These are phyloP conservation scores for Tylopilus rubrobrunneus DNA, from an alignment of 768 basidiomycete species.

Conservation along the genomic window DNA sequence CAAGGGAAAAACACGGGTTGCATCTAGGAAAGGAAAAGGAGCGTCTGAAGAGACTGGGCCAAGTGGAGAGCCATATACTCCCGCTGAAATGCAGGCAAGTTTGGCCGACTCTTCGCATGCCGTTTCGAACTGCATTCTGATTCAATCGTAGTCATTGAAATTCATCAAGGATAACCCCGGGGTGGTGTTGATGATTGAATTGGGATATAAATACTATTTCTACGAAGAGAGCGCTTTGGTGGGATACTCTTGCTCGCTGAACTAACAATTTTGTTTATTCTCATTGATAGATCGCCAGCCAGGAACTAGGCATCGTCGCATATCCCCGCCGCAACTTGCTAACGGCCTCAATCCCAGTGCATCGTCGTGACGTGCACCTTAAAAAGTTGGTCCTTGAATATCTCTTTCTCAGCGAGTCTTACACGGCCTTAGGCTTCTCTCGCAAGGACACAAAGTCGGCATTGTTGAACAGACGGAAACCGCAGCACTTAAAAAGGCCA, in stretches of 20 bases:
- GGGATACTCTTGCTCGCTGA: conserved; percentile 1
- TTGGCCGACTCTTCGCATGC: not conserved
- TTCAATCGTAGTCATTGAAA: conserved; percentile 31
- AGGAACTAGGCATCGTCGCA: conserved; percentile 75
- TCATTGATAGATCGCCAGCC: conserved; percentile 56
- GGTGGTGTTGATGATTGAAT: conserved; percentile 72
- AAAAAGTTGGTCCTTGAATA: conserved; percentile 53
- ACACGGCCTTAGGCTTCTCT: conserved; percentile 51
- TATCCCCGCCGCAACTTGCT: conserved; percentile 70
- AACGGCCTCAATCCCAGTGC: conserved; percentile 70
- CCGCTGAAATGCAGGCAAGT: conserved; percentile 66
- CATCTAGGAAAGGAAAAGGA: conserved; percentile 31
- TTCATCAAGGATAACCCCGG: conserved; percentile 65
- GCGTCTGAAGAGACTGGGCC: conserved; percentile 51
- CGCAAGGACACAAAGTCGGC: conserved; percentile 79
- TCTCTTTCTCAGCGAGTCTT: not conserved
- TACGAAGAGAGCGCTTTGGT: conserved; percentile 84
- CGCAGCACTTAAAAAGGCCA: conserved; percentile 83
- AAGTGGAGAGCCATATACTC: conserved; percentile 68
- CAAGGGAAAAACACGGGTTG: conserved; percentile 34
- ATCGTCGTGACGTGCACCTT: conserved; percentile 64
- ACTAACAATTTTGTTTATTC: conserved; percentile 5
- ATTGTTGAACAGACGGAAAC: conserved; percentile 83
- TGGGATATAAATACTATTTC: conserved; percentile 82
- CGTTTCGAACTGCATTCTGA: not conserved